Conservation (phyloP, 306 rosid species). For the Dicorynia guianensis region DNA sequence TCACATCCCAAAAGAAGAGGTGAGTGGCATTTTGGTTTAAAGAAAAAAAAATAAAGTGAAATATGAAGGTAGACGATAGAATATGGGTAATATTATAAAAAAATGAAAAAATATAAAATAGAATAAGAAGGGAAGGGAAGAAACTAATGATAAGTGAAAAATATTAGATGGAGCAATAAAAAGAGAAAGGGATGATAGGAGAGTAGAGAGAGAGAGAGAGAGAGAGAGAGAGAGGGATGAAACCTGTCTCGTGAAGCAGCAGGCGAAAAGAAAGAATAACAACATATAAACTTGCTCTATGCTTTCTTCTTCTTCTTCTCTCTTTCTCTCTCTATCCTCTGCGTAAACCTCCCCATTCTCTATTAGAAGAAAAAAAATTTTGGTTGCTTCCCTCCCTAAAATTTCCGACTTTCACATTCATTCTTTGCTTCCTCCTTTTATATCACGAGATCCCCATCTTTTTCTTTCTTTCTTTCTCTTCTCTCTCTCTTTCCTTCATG, state of each 20-base stretch:
- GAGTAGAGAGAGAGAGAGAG: not conserved
- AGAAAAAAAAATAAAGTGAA: not conserved
- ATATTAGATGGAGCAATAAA: constrained; percentile 5
- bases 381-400: constrained; percentile 31
- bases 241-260: constrained; percentile 86
- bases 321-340: constrained; percentile 33
- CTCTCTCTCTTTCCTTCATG: constrained; percentile 42
- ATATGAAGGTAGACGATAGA: not conserved
- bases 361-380: constrained; percentile 18
- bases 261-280: constrained; percentile 48
- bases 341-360: constrained; percentile 25
- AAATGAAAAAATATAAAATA: not conserved
- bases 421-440: constrained; percentile 86
- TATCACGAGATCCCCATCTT: constrained; percentile 95
- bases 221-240: not conserved
- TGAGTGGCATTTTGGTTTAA: constrained; percentile 26
- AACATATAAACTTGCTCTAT: constrained; percentile 45
- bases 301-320: not conserved
- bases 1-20: constrained; percentile 36
- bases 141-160: not conserved
- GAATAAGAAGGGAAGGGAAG: not conserved
- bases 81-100: not conserved
- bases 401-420: constrained; percentile 63
- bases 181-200: not conserved
- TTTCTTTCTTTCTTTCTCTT: constrained; percentile 38